Percentiles rank a stretch among this genome's conserved stretches.
Conservation (phyloP, 495 filamentous ascomycete species). For the Penicillium canescens region DNA sequence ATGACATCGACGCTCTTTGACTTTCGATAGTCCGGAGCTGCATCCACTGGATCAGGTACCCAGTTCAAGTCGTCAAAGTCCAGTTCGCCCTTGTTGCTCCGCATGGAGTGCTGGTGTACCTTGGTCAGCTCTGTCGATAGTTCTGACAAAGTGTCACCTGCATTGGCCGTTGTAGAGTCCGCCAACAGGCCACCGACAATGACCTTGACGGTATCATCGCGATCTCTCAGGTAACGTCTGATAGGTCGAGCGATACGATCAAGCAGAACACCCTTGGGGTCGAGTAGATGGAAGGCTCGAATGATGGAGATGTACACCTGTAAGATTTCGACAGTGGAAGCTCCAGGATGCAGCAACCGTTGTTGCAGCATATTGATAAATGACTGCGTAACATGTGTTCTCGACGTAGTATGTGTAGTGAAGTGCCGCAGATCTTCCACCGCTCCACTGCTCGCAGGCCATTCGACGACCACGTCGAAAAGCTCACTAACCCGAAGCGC, state of each 20-base stretch:
- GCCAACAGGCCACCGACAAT: conserved; percentile 85
- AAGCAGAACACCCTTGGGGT: conserved; percentile 87
- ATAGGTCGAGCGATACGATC: conserved; percentile 82
- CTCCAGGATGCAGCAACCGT: conserved; percentile 83
- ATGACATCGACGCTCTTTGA: conserved; percentile 92
- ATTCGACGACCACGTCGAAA: conserved; percentile 84
- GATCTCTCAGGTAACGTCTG: conserved; percentile 82
- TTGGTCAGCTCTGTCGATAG: conserved; percentile 73
- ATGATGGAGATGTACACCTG: conserved; percentile 92
- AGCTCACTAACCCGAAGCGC: conserved; percentile 76
- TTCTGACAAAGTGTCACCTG: conserved; percentile 64
- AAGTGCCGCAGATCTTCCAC: conserved; percentile 75
- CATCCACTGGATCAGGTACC: conserved; percentile 90
- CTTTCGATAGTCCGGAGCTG: conserved; percentile 85
- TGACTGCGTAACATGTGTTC: conserved; percentile 63
- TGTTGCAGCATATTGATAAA: conserved; percentile 68
- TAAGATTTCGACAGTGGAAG: conserved; percentile 86
- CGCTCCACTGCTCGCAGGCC: conserved; percentile 78
- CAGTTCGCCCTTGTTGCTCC: conserved; percentile 63
- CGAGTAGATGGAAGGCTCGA: conserved; percentile 81
- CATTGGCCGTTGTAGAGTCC: conserved; percentile 54
- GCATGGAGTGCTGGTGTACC: conserved; percentile 50
- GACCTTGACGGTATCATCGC: conserved; percentile 88
- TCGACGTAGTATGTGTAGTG: conserved; percentile 56
- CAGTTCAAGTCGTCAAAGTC: conserved; percentile 91